Percentiles rank a stretch among this genome's conserved stretches.
phyloP scores from a whole-genome alignment of 371 early-diverging fungal genomes.

The Zychaea mexicana region DNA sequence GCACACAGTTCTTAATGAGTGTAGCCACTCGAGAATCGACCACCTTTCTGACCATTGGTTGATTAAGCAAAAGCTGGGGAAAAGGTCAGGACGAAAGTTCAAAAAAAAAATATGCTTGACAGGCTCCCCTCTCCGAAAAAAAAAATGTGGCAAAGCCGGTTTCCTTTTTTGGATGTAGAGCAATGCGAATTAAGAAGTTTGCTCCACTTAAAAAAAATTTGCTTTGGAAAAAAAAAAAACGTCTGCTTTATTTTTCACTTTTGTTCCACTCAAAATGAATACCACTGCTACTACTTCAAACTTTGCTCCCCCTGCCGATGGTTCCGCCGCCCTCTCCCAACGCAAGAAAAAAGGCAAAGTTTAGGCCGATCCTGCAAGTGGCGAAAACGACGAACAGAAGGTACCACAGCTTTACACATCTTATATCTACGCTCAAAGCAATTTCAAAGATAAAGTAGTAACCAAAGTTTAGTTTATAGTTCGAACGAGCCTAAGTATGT shows the following conservation, averaged over 20 bases:
- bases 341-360: neutral
- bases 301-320: neutral
- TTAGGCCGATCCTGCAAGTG: neutral
- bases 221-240: no score
- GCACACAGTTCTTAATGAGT: slow-evolving; percentile 90
- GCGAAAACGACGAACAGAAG: neutral
- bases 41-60: slow-evolving; percentile 79
- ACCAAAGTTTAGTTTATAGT: neutral
- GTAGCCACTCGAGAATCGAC: slow-evolving; percentile 95
- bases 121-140: no score
- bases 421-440: neutral
- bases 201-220: neutral
- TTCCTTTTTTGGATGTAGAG: no score
- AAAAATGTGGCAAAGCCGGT: no score
- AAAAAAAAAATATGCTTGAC: no score
- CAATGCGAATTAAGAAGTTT: no score
- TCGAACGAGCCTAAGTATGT: neutral
- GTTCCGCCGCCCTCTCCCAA: no score
- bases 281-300: neutral
- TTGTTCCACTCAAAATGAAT: neutral
- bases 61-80: neutral
- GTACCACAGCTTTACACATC: neutral
- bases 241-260: neutral
- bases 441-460: neutral
- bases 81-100: no score